Base-by-base conservation (phyloP, 1,284 basidiomycete species). In the Melampsora larici-populina region DNA sequence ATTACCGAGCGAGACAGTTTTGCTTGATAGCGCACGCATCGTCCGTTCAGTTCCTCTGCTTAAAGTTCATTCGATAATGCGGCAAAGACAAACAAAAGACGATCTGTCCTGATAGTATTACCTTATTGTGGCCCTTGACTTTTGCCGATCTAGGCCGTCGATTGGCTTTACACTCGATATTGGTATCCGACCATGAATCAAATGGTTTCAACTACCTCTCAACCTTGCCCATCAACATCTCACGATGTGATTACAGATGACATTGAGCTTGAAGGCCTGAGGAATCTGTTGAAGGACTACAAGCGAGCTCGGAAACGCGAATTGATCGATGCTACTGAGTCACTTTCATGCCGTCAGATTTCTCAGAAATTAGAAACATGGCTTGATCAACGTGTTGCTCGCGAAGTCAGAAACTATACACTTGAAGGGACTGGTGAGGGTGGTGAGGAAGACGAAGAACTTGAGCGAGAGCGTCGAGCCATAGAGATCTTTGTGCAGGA, bases 1-100 rank as follows among this genome's bases (percentile, higher is more conserved):
- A 80, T 85, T 99, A 21, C 97, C 96, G 0, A 92, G 91, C 79
- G 86, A 98, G 1, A 88, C 89, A 67, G 85, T 95, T 8, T 87
- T 97, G 13, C 87, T 91, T 73, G 88, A 92, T 73, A 93, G 90
- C 0, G 88, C 91, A 24, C 86, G 87, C 0, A 70, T 81, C 26
- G 83, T 81, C 15, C 66, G 79, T 79, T 21, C 8, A 49, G 6
- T 21, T 40, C 9, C 24, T 65, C 33, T 33, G 9, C 2, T 65
- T 31, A 29, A 21, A 24, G 13, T n/a, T 65, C 17, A 21, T 40
- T 40, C 17, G 24, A 29, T 29, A 18, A 24, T 24, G 24, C 18
- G 9, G 9, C n/a, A n/a, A n/a, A n/a, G n/a, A n/a, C n/a, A 60
- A 24, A 2, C 63, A 29, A 9, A 33, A n/a, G 63, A 29, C 31